Percentiles rank a stretch among this genome's conserved stretches.
Conservation (phyloP, 1,284 basidiomycete species). For the Tilletiaria anomala region DNA sequence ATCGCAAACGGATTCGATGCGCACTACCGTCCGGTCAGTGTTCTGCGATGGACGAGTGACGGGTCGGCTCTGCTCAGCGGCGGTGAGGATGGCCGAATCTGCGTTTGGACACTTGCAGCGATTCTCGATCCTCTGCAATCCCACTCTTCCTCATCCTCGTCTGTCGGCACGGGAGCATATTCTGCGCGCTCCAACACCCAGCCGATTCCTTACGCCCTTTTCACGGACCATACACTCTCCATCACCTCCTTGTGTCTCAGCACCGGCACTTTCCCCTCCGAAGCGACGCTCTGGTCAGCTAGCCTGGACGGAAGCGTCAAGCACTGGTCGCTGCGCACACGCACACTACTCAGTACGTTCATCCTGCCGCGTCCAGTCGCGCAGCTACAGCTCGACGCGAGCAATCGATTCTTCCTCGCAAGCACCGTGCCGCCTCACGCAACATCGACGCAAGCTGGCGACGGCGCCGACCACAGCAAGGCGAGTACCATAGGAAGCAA, state of each 20-base stretch:
- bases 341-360: slow-evolving; percentile 68
- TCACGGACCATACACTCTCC: slow-evolving; percentile 81
- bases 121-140: slow-evolving; percentile 42
- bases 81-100: slow-evolving; percentile 73
- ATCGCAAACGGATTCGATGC: slow-evolving; percentile 76
- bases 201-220: slow-evolving; percentile 59
- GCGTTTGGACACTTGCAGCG: slow-evolving; percentile 78
- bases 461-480: background rate
- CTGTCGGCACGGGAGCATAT: slow-evolving; percentile 8
- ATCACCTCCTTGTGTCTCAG: slow-evolving; percentile 68
- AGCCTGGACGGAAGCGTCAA: slow-evolving; percentile 85
- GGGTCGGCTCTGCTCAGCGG: slow-evolving; percentile 65
- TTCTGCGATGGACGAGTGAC: slow-evolving; percentile 67
- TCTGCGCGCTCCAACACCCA: slow-evolving; percentile 11
- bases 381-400: slow-evolving; percentile 59
- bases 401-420: slow-evolving; percentile 76
- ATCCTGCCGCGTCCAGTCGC: slow-evolving; percentile 57
- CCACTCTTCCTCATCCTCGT: slow-evolving; percentile 14
- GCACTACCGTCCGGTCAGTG: slow-evolving; percentile 76
- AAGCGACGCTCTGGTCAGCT: slow-evolving; percentile 61
- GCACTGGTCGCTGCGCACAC: slow-evolving; percentile 69
- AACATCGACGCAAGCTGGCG: slow-evolving; percentile 44
- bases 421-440: slow-evolving; percentile 46
- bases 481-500: background rate
- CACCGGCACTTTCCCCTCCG: slow-evolving; percentile 54